A percentile compares a stretch with the other conserved stretches of the same genome.
phyloP scores from a whole-genome alignment of 441 rosid species.

The Metrosideros polymorpha region DNA sequence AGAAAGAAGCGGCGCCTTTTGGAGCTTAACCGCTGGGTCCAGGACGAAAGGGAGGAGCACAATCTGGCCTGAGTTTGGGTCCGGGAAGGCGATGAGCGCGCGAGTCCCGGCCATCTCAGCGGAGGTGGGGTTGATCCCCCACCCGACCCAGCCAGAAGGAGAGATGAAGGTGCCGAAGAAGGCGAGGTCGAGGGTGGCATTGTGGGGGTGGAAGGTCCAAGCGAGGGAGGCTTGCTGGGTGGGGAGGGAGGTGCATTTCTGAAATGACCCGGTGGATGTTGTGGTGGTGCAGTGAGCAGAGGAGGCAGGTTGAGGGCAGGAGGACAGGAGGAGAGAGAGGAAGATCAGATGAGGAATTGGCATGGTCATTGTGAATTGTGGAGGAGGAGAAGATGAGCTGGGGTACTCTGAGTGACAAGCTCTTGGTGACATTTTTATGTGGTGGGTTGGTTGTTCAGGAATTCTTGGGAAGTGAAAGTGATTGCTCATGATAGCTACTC shows the following conservation, averaged over 20 bases:
- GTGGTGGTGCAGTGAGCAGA: constrained; percentile 58
- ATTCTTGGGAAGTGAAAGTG: background rate
- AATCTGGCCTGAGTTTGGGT: constrained; percentile 76
- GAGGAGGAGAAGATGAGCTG: background rate
- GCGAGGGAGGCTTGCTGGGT: constrained; percentile 93
- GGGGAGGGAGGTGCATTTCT: constrained; percentile 70
- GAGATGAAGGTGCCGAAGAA: constrained; percentile 88
- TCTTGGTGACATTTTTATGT: constrained; percentile 23
- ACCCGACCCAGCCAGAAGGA: constrained; percentile 94
- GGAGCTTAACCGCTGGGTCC: constrained; percentile 80
- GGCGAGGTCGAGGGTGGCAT: constrained; percentile 67
- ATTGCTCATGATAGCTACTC: constrained; percentile 3
- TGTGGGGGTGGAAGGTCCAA: constrained; percentile 78
- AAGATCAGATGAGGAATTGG: background rate
- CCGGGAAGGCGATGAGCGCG: constrained; percentile 72
- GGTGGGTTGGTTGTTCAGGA: background rate
- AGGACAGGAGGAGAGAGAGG: constrained; percentile 18
- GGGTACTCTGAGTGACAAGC: background rate
- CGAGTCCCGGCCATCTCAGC: constrained; percentile 82
- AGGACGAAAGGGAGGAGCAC: constrained; percentile 66
- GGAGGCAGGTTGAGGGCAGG: constrained; percentile 14
- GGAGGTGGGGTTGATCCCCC: constrained; percentile 73
- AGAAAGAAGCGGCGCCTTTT: constrained; percentile 68
- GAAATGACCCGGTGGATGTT: constrained; percentile 42
- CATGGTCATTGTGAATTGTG: constrained; percentile 8